Evolutionary conservation across 1,284 basidiomycete genomes (phyloP).

Genomic region (Coniferiporia sulphurascens): DNA sequence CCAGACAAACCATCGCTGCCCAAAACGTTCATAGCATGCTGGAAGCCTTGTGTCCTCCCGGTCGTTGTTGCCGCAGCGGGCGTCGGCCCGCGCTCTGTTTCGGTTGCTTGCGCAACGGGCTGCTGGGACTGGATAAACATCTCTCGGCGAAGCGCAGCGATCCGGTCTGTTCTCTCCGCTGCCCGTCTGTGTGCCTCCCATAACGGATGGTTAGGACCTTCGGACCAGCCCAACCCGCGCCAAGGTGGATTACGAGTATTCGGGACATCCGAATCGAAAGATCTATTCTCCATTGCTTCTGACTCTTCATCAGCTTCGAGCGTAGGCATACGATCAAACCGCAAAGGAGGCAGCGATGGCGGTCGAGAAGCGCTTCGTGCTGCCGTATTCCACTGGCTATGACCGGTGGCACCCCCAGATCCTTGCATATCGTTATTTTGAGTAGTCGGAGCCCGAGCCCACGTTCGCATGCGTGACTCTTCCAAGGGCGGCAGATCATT

Average conservation of each 20-base stretch:
- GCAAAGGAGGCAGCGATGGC: constrained; percentile 12
- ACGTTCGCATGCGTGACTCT: constrained; percentile 2
- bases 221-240: neutral
- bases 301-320: neutral
- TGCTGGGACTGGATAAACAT: constrained; percentile 7
- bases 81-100: neutral
- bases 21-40: constrained; percentile 22
- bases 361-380: constrained; percentile 1
- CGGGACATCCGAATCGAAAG: neutral
- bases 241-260: neutral
- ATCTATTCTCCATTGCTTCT: neutral
- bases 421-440: neutral
- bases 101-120: neutral
- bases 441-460: neutral
- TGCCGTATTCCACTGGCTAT: neutral
- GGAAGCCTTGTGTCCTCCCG: constrained; percentile 17
- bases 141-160: constrained; percentile 4
- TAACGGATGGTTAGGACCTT: neutral
- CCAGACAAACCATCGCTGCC: constrained; percentile 23
- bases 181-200: neutral
- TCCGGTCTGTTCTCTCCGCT: neutral
- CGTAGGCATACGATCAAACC: constrained; percentile 1
- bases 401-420: neutral
- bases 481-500: constrained; percentile 1
- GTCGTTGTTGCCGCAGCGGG: neutral